Conservation (phyloP, 371 early-diverging fungal genomes). For the Mortierella sp. region DNA sequence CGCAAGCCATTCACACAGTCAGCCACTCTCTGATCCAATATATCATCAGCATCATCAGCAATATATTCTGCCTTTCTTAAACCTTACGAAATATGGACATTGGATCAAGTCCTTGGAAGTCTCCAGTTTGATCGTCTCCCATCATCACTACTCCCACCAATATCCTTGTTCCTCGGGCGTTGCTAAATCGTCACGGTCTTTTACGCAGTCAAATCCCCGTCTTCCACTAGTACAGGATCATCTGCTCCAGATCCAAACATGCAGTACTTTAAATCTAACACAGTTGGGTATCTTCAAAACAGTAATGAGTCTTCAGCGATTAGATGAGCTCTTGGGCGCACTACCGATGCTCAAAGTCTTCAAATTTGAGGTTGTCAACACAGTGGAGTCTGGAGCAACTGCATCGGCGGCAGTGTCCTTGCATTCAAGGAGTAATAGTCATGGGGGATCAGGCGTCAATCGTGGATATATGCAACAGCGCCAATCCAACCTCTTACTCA, state of each 20-base stretch:
- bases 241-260: slow-evolving; percentile 37
- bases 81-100: slow-evolving; percentile 34
- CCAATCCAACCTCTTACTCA: slow-evolving; percentile 16
- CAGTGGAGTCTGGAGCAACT: slow-evolving; percentile 1
- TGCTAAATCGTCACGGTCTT: neutral
- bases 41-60: slow-evolving; percentile 9
- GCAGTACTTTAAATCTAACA: slow-evolving; percentile 25
- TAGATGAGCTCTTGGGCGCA: slow-evolving; percentile 36
- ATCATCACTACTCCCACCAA: neutral
- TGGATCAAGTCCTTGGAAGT: slow-evolving; percentile 36
- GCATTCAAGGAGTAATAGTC: neutral
- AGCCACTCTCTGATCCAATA: neutral
- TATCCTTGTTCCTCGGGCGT: slow-evolving; percentile 1
- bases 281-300: slow-evolving; percentile 35
- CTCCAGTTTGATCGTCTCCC: slow-evolving; percentile 31
- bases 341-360: slow-evolving; percentile 41
- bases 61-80: slow-evolving; percentile 27
- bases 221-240: slow-evolving; percentile 27
- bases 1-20: slow-evolving; percentile 7
- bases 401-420: neutral
- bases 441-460: slow-evolving; percentile 4
- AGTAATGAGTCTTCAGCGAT: slow-evolving; percentile 41
- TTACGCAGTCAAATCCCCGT: neutral
- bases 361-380: slow-evolving; percentile 48
- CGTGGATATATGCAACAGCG: slow-evolving; percentile 26